A percentile compares a stretch with the other conserved stretches of the same genome.
These are phyloP conservation scores for Colletotrichum phormii DNA, from an alignment of 2,329 filamentous ascomycete genomes.

Conservation along the genomic window DNA sequence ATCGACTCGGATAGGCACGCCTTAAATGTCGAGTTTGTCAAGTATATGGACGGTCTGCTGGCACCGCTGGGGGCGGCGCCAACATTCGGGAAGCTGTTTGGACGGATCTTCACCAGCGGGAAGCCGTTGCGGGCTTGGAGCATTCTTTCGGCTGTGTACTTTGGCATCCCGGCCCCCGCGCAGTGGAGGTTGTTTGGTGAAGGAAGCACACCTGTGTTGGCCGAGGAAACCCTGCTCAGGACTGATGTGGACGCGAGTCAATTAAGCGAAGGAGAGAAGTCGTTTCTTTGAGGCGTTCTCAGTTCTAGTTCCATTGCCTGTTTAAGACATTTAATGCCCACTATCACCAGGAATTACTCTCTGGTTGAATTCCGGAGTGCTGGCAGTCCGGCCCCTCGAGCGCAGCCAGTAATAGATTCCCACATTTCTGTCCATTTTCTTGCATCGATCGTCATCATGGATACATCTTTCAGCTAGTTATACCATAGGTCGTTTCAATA, in stretches of 20 bases:
- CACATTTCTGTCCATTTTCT: too few species aligned
- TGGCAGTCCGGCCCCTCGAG: too few species aligned
- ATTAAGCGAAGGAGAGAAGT: constrained; percentile 43
- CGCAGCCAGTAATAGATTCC: too few species aligned
- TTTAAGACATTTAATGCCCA: neutral
- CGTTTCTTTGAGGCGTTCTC: neutral
- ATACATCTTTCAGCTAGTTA: too few species aligned
- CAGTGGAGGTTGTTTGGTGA: constrained; percentile 50
- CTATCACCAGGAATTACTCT: neutral
- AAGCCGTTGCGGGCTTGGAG: constrained; percentile 42
- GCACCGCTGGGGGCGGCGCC: constrained; percentile 47
- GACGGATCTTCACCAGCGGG: constrained; percentile 40
- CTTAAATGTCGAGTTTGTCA: constrained; percentile 42
- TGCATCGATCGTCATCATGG: too few species aligned
- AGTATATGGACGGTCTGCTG: constrained; percentile 48
- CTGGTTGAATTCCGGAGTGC: too few species aligned
- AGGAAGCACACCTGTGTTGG: constrained; percentile 44
- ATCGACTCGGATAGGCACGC: constrained; percentile 48
- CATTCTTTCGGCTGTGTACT: constrained; percentile 48
- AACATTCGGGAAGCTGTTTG: constrained; percentile 43
- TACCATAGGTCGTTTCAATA: too few species aligned
- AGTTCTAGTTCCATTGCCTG: neutral
- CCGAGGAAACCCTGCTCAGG: constrained; percentile 46
- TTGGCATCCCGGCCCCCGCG: constrained; percentile 48
- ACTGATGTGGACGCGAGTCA: constrained; percentile 40